phyloP scores from a whole-genome alignment of 1,284 basidiomycete species.

The Ustilago xerochloae region DNA sequence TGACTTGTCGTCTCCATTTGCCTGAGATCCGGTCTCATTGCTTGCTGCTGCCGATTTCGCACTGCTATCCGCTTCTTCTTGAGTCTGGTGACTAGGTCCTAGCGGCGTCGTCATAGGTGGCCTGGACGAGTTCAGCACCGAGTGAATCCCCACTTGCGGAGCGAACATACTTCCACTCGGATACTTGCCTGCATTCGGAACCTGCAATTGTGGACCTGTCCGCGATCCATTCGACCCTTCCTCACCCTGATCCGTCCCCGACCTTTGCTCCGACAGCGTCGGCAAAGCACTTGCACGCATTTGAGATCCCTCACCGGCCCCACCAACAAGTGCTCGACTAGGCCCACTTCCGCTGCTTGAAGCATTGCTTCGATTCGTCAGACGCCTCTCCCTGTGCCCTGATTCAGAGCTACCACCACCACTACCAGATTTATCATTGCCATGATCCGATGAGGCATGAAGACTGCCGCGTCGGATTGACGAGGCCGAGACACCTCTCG shows the following conservation, averaged over 20 bases:
- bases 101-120: slow-evolving; percentile 55
- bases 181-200: slow-evolving; percentile 25
- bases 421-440: slow-evolving; percentile 14
- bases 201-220: slow-evolving; percentile 3
- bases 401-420: slow-evolving; percentile 3
- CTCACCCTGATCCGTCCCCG: neutral
- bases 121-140: slow-evolving; percentile 35
- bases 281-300: slow-evolving; percentile 4
- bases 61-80: neutral
- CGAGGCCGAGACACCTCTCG: slow-evolving; percentile 28
- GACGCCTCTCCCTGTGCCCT: slow-evolving; percentile 13
- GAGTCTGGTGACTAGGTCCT: slow-evolving; percentile 8
- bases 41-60: neutral
- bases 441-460: slow-evolving; percentile 21
- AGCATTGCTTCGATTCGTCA: slow-evolving; percentile 19
- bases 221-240: neutral
- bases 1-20: neutral
- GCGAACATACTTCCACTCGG: slow-evolving; percentile 55
- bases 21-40: neutral
- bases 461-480: slow-evolving; percentile 18
- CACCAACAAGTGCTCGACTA: neutral
- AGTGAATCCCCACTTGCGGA: slow-evolving; percentile 57
- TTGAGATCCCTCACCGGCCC: too few relatives aligned
- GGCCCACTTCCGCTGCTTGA: slow-evolving; percentile 1
- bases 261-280: slow-evolving; percentile 8